These are phyloP conservation scores for Biscutella auriculata DNA, from an alignment of 441 rosid species.

Conservation along the genomic window DNA sequence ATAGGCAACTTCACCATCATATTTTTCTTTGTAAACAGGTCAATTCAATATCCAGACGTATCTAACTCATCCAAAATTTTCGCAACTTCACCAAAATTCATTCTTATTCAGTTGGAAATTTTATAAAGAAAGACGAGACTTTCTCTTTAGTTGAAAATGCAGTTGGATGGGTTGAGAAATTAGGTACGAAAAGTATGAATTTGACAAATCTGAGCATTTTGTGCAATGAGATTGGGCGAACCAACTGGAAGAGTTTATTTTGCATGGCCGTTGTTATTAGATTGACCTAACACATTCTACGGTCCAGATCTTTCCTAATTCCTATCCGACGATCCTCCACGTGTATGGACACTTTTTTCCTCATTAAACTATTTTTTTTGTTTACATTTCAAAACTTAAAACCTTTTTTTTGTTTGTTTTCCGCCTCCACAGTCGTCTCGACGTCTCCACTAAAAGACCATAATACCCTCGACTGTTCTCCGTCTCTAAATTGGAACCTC, in stretches of 20 bases:
- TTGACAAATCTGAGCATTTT: constrained; percentile 1
- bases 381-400: neutral
- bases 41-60: neutral
- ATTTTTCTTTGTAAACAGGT: too few species aligned
- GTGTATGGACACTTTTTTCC: constrained; percentile 2
- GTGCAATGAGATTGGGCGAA: constrained; percentile 15
- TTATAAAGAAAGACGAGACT: too few species aligned
- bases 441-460: constrained; percentile 23
- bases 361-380: neutral
- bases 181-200: constrained; percentile 4
- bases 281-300: constrained; percentile 13
- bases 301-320: constrained; percentile 18
- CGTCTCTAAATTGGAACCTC: neutral
- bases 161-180: constrained; percentile 14
- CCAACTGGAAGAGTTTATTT: constrained; percentile 10
- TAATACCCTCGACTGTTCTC: constrained; percentile 2
- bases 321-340: constrained; percentile 4
- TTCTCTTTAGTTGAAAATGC: neutral
- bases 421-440: constrained; percentile 23
- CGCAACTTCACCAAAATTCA: neutral
- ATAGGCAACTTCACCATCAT: too few species aligned
- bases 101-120: neutral
- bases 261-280: constrained; percentile 23
- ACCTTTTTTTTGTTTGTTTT: neutral
- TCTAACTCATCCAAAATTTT: neutral